Conservation (phyloP, 1,284 basidiomycete genomes). For the Entoloma clypeatum region DNA sequence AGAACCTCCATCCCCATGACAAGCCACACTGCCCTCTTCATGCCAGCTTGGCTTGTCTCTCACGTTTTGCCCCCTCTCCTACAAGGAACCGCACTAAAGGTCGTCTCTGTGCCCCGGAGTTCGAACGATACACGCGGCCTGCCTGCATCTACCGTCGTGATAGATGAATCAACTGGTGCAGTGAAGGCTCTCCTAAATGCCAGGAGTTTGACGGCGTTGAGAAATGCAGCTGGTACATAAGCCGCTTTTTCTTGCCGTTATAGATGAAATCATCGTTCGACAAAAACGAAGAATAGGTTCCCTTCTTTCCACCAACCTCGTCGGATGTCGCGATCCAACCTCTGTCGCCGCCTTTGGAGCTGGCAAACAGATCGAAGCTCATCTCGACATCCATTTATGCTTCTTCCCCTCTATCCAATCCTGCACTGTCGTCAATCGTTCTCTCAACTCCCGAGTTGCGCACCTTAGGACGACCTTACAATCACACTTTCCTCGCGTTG, state of each 20-base stretch:
- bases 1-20: conserved; percentile 44
- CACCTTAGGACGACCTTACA: conserved; percentile 40
- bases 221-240: conserved; percentile 73
- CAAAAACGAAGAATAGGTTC: conserved; percentile 59
- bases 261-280: conserved; percentile 1
- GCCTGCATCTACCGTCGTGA: conserved; percentile 71
- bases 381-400: conserved; percentile 60
- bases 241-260: conserved; percentile 6
- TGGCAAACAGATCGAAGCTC: conserved; percentile 64
- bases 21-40: conserved; percentile 59
- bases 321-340: conserved; percentile 41
- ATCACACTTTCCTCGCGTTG: conserved; percentile 38
- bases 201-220: conserved; percentile 66
- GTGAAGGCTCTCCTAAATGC: conserved; percentile 77
- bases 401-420: conserved; percentile 52
- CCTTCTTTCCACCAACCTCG: conserved; percentile 59
- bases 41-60: no score
- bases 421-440: conserved; percentile 65
- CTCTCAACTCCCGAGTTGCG: conserved; percentile 47
- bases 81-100: conserved; percentile 57
- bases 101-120: conserved; percentile 62
- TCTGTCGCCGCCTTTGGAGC: conserved; percentile 71
- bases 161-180: conserved; percentile 67
- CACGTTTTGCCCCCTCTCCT: conserved; percentile 35
- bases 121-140: conserved; percentile 49